Percentiles rank a stretch among this genome's conserved stretches.
These are phyloP conservation scores for Mytilinidion resinicola DNA, from an alignment of 495 filamentous ascomycete genomes.

Conservation along the genomic window DNA sequence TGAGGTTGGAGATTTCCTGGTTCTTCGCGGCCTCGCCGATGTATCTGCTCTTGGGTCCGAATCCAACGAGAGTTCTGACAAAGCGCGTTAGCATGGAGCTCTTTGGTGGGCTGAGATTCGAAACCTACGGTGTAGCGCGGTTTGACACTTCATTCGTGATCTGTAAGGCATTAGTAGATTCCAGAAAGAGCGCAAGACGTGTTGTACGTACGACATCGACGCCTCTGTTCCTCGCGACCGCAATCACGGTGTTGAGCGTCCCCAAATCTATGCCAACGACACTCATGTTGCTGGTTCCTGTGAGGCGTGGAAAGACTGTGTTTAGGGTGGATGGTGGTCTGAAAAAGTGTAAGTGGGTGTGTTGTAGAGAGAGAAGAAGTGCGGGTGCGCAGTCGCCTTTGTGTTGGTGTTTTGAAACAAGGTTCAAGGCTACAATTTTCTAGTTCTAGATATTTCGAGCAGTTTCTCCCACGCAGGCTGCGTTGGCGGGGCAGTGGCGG, in stretches of 20 bases:
- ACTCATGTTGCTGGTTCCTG: constrained; percentile 48
- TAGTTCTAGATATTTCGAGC: constrained; percentile 1
- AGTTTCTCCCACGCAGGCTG: background rate
- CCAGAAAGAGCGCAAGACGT: background rate
- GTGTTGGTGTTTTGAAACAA: background rate
- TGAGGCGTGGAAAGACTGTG: constrained; percentile 2
- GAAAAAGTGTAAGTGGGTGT: constrained; percentile 5
- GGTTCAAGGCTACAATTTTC: background rate
- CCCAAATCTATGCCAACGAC: constrained; percentile 93
- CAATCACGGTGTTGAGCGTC: constrained; percentile 93
- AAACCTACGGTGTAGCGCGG: constrained; percentile 88
- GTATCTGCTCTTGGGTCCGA: constrained; percentile 86
- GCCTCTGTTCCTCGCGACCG: constrained; percentile 93
- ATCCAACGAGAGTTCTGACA: constrained; percentile 82
- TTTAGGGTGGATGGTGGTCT: no score
- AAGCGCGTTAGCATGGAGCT: constrained; percentile 33
- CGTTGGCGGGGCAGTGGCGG: background rate
- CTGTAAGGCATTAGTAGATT: constrained; percentile 39
- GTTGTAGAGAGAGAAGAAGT: background rate
- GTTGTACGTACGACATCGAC: constrained; percentile 88
- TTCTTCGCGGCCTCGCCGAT: constrained; percentile 95
- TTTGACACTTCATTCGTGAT: constrained; percentile 99
- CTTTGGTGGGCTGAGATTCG: constrained; percentile 15
- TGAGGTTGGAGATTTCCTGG: constrained; percentile 98
- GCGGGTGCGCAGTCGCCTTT: background rate